Base-by-base conservation (phyloP, 2,329 filamentous ascomycete genomes). In the Phaeomoniella chlamydospora region DNA sequence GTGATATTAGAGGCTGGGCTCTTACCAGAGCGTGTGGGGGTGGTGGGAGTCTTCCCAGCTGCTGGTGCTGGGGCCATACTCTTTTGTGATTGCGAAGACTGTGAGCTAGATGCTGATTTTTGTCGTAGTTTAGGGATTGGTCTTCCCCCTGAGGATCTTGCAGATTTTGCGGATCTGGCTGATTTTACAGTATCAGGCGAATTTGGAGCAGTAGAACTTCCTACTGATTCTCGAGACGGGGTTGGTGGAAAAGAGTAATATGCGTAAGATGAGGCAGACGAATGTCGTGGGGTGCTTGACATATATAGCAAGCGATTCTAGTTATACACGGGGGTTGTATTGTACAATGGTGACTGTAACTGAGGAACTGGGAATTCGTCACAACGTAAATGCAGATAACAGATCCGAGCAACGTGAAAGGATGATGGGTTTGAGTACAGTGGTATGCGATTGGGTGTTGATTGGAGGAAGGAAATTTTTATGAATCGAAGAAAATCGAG, bases 21-120 rank as follows among this genome's bases (percentile, higher is more conserved):
- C 40, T 48, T 51, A 39, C 48, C 49, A 37, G 37, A 35, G 40
- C 49, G 49, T 35, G 49, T 51, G 3, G 49, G 47, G 3, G 49
- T 51, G 12, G 46, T 43, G n/a, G 35, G 16, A 13, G 39, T 30
- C 34, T 42, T 39, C 22, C 45, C 43, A 34, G 45, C 44, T 26
- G 44, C 41, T 37, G 45, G 44, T 6, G 44, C 41, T 33, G 46
- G 44, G 29, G 42, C 36, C 48, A 50, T 50, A 29, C 36, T 47
- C 43, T 37, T 40, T n/a, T n/a, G n/a, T n/a, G n/a, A n/a, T n/a
- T 34, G 39, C 43, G 32, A 39, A 41, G 31, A 10, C 31, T 33
- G 31, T 33, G 12, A 33, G 31, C n/a, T n/a, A n/a, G n/a, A 12
- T 4, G 14, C 11, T 19, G 29, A 17, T 33, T 31, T 22, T 33